These are phyloP conservation scores for Colletotrichum sp. DNA, from an alignment of 2,329 filamentous ascomycete species.

Conservation along the genomic window DNA sequence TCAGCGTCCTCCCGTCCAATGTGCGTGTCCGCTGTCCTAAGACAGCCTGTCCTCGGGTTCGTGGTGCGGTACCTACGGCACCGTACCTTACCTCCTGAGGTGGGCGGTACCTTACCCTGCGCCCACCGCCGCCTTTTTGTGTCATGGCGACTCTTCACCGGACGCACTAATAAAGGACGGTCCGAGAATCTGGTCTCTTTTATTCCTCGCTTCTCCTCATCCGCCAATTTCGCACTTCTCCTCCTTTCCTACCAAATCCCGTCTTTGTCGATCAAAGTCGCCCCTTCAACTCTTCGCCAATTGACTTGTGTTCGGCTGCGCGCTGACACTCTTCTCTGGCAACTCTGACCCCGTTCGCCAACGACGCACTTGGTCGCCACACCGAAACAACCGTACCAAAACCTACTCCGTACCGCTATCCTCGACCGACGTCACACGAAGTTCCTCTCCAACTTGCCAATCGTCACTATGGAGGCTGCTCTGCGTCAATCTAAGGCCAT, in stretches of 20 bases:
- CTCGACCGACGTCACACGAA: background rate
- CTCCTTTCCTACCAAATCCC: background rate
- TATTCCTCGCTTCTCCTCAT: slow-evolving; percentile 1
- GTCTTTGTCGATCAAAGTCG: background rate
- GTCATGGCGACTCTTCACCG: slow-evolving; percentile 22
- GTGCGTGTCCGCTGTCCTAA: background rate
- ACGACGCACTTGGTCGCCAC: slow-evolving; percentile 8
- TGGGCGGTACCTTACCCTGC: background rate
- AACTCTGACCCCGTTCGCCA: background rate
- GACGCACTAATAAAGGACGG: slow-evolving; percentile 19
- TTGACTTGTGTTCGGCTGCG: slow-evolving; percentile 11
- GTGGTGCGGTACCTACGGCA: background rate
- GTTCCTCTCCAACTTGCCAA: background rate
- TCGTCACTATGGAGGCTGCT: slow-evolving; percentile 80
- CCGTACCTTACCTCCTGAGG: background rate
- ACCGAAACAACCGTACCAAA: background rate
- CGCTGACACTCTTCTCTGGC: slow-evolving; percentile 12
- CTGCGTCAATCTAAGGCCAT: slow-evolving; percentile 94
- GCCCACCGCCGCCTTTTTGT: slow-evolving; percentile 1
- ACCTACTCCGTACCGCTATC: background rate
- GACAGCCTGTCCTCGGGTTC: background rate
- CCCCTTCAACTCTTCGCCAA: background rate
- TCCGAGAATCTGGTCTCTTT: slow-evolving; percentile 14
- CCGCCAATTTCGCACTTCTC: background rate
- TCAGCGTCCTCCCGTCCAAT: background rate